Conservation (phyloP, 2,329 filamentous ascomycete genomes). For the Aphanocladium album region DNA sequence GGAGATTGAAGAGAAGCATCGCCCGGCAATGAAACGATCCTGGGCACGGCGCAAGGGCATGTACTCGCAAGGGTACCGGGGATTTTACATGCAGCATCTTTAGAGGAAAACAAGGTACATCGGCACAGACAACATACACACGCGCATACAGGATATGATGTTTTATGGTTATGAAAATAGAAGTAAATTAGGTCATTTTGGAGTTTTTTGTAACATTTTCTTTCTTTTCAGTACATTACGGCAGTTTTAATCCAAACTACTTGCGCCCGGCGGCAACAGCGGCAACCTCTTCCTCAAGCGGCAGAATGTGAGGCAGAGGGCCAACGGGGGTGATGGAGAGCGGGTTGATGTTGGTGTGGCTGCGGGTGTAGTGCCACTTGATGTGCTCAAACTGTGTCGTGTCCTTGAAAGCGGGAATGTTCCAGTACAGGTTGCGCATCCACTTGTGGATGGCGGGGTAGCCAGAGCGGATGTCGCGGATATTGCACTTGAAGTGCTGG, state of each 20-base stretch:
- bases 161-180: neutral
- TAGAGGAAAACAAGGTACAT: neutral
- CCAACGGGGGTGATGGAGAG: constrained; percentile 76
- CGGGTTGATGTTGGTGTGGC: constrained; percentile 62
- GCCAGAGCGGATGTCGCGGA: constrained; percentile 76
- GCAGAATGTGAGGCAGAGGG: constrained; percentile 76
- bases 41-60: constrained; percentile 1
- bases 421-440: constrained; percentile 84
- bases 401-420: constrained; percentile 66
- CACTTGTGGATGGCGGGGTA: constrained; percentile 78
- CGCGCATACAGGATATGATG: neutral
- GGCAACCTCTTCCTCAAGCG: constrained; percentile 69
- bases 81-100: neutral
- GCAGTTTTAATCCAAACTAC: neutral
- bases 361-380: constrained; percentile 67
- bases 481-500: constrained; percentile 84
- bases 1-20: neutral
- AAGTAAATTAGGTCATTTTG: neutral
- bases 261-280: constrained; percentile 28
- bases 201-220: neutral
- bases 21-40: neutral
- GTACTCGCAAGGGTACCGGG: neutral
- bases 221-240: neutral
- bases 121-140: neutral
- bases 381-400: constrained; percentile 95